These are phyloP conservation scores for Choanephora cucurbitarum DNA, from an alignment of 371 early-diverging fungal genomes.

Conservation along the genomic window DNA sequence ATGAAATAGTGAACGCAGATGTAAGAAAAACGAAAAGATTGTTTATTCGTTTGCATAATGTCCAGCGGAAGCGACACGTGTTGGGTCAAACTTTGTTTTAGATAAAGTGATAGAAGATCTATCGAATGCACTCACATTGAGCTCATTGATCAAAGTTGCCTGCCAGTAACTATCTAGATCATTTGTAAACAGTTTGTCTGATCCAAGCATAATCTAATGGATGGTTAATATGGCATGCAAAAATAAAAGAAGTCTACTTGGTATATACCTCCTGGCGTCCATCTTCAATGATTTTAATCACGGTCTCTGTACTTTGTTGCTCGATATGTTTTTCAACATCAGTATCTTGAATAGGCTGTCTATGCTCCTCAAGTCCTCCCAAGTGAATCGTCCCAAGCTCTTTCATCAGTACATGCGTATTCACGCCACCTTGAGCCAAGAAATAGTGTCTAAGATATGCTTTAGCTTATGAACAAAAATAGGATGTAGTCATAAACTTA, in stretches of 20 bases:
- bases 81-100: constrained; percentile 29
- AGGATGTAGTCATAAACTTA: constrained; percentile 21
- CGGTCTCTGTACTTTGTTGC: constrained; percentile 29
- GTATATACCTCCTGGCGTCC: constrained; percentile 38
- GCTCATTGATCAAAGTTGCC: neutral
- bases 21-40: no score
- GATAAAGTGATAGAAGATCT: constrained; percentile 17
- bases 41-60: neutral
- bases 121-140: constrained; percentile 4
- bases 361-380: constrained; percentile 34
- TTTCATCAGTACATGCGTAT: constrained; percentile 43
- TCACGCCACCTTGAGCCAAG: constrained; percentile 47
- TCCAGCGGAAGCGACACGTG: constrained; percentile 22
- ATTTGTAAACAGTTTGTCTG: constrained; percentile 20
- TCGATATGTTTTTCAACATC: constrained; percentile 42
- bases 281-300: constrained; percentile 34
- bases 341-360: constrained; percentile 49
- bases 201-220: constrained; percentile 34
- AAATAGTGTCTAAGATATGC: constrained; percentile 39
- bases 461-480: neutral
- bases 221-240: neutral
- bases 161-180: constrained; percentile 22
- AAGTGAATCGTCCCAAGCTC: constrained; percentile 49
- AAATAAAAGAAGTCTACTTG: neutral
- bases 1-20: no score